Evolutionary conservation across 768 basidiomycete species (phyloP).

Genomic region (Mycena rebaudengoi): DNA sequence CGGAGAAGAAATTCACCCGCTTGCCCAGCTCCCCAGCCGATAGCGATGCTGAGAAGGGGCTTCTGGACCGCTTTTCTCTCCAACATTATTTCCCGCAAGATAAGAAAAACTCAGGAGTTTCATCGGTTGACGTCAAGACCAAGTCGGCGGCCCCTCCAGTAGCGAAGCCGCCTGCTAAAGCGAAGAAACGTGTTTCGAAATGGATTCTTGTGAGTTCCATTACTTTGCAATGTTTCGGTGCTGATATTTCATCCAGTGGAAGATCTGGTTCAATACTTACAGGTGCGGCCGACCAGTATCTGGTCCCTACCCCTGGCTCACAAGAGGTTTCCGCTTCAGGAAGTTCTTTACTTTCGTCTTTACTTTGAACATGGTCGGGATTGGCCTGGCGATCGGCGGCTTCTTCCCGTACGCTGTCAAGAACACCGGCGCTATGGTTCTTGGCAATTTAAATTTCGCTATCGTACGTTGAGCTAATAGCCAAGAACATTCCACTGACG

Average conservation of each 20-base stretch:
- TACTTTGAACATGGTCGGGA: slow-evolving; percentile 66
- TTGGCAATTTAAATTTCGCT: slow-evolving; percentile 76
- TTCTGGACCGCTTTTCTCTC: slow-evolving; percentile 52
- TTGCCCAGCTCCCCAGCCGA: slow-evolving; percentile 47
- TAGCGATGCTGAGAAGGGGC: slow-evolving; percentile 68
- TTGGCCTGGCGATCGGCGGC: slow-evolving; percentile 69
- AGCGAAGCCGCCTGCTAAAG: slow-evolving; percentile 49
- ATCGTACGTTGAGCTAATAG: slow-evolving; percentile 46
- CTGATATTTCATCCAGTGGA: too few relatives aligned
- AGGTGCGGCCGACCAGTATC: slow-evolving; percentile 51
- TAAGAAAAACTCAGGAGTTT: slow-evolving; percentile 46
- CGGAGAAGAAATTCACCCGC: slow-evolving; percentile 40
- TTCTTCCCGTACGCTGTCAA: slow-evolving; percentile 69
- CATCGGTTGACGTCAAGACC: slow-evolving; percentile 35
- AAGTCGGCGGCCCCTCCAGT: slow-evolving; percentile 45
- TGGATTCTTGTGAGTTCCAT: too few relatives aligned
- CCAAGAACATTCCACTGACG: not conserved
- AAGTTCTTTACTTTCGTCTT: slow-evolving; percentile 75
- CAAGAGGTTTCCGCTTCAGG: slow-evolving; percentile 40
- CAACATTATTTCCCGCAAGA: slow-evolving; percentile 38
- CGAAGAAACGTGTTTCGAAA: slow-evolving; percentile 65
- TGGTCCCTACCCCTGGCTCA: not conserved
- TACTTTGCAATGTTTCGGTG: too few relatives aligned
- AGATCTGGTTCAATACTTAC: slow-evolving; percentile 78
- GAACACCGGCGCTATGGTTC: slow-evolving; percentile 71